Percentiles rank a stretch among this genome's conserved stretches.
phyloP scores from a whole-genome alignment of 176 grass and related monocot species.

The Secale cereale region DNA sequence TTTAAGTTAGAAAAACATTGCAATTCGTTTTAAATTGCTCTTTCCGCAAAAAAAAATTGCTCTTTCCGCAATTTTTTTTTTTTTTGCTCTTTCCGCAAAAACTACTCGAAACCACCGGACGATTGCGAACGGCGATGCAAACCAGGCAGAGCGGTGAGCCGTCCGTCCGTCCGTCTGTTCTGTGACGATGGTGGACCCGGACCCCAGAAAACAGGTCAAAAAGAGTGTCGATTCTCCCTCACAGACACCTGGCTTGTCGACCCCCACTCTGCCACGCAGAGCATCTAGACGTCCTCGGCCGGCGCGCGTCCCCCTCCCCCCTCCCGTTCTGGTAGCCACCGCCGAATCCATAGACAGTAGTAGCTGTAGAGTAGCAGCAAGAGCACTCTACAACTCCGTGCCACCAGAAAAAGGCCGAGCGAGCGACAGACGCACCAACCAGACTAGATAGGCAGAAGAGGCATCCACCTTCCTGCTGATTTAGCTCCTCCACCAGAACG shows the following conservation, averaged over 20 bases:
- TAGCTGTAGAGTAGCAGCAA: not conserved
- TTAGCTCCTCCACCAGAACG: slow-evolving; percentile 32
- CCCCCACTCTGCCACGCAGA: not conserved
- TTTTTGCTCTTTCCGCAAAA: too few relatives aligned
- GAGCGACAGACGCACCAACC: too few relatives aligned
- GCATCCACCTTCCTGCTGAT: too few relatives aligned
- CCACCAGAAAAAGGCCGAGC: slow-evolving; percentile 28
- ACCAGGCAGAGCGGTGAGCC: not conserved
- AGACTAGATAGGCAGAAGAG: too few relatives aligned
- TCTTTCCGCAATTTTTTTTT: too few relatives aligned
- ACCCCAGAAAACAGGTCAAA: not conserved
- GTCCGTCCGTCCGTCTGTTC: not conserved
- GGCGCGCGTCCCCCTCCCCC: not conserved
- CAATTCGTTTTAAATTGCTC: too few relatives aligned
- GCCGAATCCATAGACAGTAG: not conserved
- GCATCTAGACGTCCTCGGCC: not conserved
- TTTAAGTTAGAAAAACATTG: too few relatives aligned
- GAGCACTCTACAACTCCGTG: not conserved
- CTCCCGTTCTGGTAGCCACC: slow-evolving; percentile 19
- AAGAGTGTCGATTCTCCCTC: not conserved
- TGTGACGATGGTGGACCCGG: not conserved
- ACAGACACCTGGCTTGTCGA: not conserved
- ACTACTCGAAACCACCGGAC: too few relatives aligned
- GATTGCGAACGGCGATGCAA: not conserved
- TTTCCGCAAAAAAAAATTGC: too few relatives aligned